Base-by-base conservation (phyloP, 495 filamentous ascomycete genomes). In the Penicillium egyptiacum region DNA sequence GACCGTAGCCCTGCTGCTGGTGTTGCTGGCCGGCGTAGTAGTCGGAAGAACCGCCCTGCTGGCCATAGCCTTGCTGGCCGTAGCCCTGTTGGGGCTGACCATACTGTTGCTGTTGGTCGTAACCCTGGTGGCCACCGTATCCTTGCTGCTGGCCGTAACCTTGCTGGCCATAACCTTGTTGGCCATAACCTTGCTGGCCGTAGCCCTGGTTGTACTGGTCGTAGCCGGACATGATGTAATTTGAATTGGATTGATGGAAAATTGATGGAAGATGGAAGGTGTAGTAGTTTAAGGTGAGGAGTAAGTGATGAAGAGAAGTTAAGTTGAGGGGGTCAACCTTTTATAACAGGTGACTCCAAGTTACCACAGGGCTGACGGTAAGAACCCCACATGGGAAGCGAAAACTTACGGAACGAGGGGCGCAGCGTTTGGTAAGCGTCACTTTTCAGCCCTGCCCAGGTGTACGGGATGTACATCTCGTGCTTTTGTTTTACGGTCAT, bases 151-250 rank as follows among this genome's bases (percentile, higher is more conserved):
- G 40, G 43, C 50, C 48, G 49, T 62, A 62, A 12, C 64, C 62
- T 61, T 67, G 63, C 52, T 75, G 64, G 57, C 57, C 56, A 61
- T 73, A 69, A 56, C 62, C 43, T 25, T 8, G 55, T 40, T 75
- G 69, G 65, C 33, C 33, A 16, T 35, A 35, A 6, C 64, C 62
- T 60, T 72, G 63, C 52, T 75, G 64, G 57, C 57, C 56, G 62
- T 73, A 67, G 58, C 62, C 57, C 46, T 76, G 69, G 66, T 74
- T 70, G 66, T 76, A 68, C n/a, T 75, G 66, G 47, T 73, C 63
- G 71, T 78, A 71, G 49, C 71, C 76, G 57, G 76, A 79, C 76
- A 79, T 79, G 49, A 49, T 68, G 53, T n/a, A 35, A 43, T 20
- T 28, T 55, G 50, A 30, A 14, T 28, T 41, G 35, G 16, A 7